Evolutionary conservation across 1,284 basidiomycete genomes (phyloP).

Genomic region (Cutaneotrichosporon sp.): DNA sequence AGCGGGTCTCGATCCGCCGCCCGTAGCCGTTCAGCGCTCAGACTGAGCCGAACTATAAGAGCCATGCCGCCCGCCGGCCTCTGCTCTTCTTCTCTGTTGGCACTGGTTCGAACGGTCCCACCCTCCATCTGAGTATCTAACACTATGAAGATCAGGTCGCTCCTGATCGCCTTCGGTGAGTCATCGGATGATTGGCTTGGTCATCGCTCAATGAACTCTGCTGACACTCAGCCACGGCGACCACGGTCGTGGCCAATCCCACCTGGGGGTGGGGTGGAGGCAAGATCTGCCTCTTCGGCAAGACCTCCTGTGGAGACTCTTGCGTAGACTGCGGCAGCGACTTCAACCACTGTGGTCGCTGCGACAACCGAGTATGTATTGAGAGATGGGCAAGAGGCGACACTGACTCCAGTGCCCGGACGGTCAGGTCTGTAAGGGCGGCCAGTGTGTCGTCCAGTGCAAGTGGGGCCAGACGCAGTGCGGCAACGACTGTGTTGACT

Average conservation of each 20-base stretch:
- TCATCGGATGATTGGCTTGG: no score
- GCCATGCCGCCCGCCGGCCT: not conserved
- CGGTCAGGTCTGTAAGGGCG: not conserved
- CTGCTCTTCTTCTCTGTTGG: not conserved
- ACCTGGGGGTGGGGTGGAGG: not conserved
- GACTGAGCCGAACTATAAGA: not conserved
- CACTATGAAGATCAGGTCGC: constrained; percentile 5
- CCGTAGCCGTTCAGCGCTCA: no score
- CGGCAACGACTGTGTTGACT: not conserved
- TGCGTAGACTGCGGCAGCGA: not conserved
- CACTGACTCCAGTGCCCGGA: not conserved
- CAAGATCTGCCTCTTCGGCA: not conserved
- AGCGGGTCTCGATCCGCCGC: not conserved
- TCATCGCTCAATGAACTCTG: not conserved
- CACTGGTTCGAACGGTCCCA: not conserved
- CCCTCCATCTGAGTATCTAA: not conserved
- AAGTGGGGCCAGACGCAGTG: not conserved
- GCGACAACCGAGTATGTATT: no score
- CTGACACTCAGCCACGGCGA: not conserved
- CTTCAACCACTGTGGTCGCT: not conserved
- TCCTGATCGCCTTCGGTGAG: constrained; percentile 7
- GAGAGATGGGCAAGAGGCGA: no score
- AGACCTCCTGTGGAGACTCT: not conserved
- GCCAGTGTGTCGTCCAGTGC: not conserved
- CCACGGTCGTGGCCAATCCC: not conserved